Percentiles rank a stretch among this genome's conserved stretches.
Conservation (phyloP, 192 early-diverging fungal genomes). For the Dimargaris cristalligena region DNA sequence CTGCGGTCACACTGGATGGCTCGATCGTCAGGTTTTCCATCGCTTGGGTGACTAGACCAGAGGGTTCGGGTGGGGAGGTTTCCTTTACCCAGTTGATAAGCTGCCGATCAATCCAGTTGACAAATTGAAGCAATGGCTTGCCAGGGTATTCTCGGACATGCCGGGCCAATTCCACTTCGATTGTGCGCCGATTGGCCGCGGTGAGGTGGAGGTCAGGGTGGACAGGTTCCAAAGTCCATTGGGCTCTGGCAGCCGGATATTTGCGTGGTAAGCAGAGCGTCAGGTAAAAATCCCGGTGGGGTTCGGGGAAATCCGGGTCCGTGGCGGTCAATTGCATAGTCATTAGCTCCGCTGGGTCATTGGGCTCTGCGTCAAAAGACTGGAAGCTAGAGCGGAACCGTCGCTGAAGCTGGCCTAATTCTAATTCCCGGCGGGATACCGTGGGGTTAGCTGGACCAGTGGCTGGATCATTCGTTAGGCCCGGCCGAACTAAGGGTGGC, state of each 20-base stretch:
- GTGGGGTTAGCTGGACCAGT: neutral
- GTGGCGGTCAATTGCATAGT: conserved; percentile 13
- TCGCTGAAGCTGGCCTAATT: conserved; percentile 26
- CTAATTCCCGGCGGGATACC: conserved; percentile 13
- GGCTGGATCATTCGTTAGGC: no score
- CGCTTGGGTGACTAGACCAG: no score
- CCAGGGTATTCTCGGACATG: conserved; percentile 16
- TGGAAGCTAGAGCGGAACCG: conserved; percentile 23
- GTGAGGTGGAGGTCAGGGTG: neutral
- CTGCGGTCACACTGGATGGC: no score
- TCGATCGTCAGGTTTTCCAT: no score
- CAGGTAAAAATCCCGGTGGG: conserved; percentile 11
- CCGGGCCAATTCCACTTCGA: conserved; percentile 16
- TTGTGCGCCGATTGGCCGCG: neutral
- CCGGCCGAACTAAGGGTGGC: no score
- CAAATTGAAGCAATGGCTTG: conserved; percentile 21
- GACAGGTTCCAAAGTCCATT: conserved; percentile 10
- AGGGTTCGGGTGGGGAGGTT: conserved; percentile 37
- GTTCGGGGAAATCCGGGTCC: neutral
- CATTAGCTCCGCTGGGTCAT: no score
- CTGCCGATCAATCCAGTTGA: conserved; percentile 35
- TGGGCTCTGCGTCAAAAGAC: no score
- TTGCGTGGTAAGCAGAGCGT: conserved; percentile 19
- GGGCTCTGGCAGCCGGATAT: conserved; percentile 22
- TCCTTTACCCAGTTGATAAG: conserved; percentile 28